Evolutionary conservation across 2,329 filamentous ascomycete species (phyloP), one percentile per base, ranked within the genome.

Genomic region (Phialocephala sp.): DNA sequence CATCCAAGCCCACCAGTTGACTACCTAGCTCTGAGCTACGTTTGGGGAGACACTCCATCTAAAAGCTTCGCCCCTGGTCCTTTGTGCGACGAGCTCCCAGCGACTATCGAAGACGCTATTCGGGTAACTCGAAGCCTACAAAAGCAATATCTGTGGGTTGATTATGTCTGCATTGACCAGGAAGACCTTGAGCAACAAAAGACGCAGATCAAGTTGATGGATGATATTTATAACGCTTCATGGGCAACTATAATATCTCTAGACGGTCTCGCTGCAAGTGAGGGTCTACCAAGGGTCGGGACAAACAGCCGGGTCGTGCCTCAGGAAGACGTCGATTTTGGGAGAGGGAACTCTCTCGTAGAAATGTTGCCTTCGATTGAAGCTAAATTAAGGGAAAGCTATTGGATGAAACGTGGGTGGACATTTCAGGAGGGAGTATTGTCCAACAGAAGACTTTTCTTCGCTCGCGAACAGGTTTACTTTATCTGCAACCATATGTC

Each of bases 341-440:
- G 37, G 37, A 41, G 15, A 41, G 37, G 37, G 9, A 64, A 37
- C 61, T 66, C 41, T 58, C 68, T 24, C 65, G 66, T 45, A 60
- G 59, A 24, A 57, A 50, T 27, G 22, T 62, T 47, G 27, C 39
- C 41, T 56, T 22, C 24, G 54, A 65, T 55, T 27, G 9, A 56
- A 12, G 11, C 18, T 39, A 39, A 47, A 55, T 70, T 59, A 18
- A 45, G 62, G 3, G 37, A 41, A 41, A 41, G 37, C 37, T 11
- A 62, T 57, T 75, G 72, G 70, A 55, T 18, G 1, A 71, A 65
- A 4, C 62, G 76, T 68, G 77, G 71, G 8, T 79, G 77, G 78
- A 79, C 77, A 4, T 77, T 73, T 64, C 76, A 79, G 67, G 78
- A 79, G 66, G 73, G 61, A 6, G 39, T 76, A 1, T 67, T 78